Conservation (phyloP, 495 filamentous ascomycete species). For the Hypoxylon intermedium region DNA sequence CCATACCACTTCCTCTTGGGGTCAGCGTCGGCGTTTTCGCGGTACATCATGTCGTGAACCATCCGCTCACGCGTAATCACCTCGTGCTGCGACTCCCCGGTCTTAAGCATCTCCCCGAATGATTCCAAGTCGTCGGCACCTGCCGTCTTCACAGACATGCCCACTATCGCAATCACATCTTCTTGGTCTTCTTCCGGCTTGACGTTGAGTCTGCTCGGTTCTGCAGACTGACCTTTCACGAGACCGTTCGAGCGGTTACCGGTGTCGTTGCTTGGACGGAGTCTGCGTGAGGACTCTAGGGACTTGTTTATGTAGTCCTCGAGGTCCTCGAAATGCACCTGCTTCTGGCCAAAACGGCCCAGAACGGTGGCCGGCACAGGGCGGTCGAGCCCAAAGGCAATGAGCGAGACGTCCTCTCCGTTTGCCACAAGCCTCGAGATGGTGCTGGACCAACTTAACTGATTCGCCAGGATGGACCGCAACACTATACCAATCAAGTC, state of each 20-base stretch:
- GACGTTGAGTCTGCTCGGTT: no score
- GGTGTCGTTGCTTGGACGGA: background rate
- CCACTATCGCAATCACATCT: background rate
- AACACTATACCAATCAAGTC: background rate
- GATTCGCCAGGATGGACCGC: background rate
- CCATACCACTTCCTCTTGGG: conserved; percentile 41
- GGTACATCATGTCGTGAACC: background rate
- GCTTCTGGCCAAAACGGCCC: background rate
- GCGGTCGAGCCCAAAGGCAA: background rate
- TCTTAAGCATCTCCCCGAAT: background rate
- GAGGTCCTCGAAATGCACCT: background rate
- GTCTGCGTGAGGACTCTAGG: background rate
- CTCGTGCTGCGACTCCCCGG: background rate
- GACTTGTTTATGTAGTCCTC: background rate
- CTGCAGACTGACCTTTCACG: background rate
- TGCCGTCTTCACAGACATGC: background rate
- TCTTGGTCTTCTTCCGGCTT: background rate
- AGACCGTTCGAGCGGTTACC: background rate
- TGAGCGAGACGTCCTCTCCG: background rate
- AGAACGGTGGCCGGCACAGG: background rate
- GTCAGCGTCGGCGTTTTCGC: background rate
- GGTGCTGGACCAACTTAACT: background rate
- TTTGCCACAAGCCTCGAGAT: background rate
- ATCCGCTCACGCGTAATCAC: background rate
- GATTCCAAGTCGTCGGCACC: background rate